Conservation (phyloP, 2,329 filamentous ascomycete species). For the Tolypocladium guangdongense region DNA sequence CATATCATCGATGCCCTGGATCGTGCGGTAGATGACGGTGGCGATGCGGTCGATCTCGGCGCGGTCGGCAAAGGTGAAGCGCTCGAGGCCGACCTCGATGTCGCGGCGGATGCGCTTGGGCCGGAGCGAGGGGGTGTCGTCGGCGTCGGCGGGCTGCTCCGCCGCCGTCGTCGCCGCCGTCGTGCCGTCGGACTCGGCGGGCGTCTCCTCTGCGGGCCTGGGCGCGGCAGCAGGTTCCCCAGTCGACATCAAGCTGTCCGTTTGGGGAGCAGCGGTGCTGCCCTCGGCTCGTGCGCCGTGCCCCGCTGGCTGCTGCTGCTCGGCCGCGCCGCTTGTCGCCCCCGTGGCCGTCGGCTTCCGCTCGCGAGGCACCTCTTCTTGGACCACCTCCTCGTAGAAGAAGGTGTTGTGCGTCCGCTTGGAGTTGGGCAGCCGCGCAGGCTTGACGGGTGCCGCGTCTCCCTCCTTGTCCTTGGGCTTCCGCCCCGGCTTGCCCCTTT, state of each 20-base stretch:
- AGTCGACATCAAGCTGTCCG: background rate
- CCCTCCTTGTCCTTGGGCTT: slow-evolving; percentile 45
- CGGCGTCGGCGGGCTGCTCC: background rate
- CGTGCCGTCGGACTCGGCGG: background rate
- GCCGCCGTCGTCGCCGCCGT: background rate
- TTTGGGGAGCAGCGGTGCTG: background rate
- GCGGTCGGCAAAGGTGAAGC: slow-evolving; percentile 59
- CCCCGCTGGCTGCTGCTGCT: too few species aligned
- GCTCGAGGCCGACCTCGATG: slow-evolving; percentile 67
- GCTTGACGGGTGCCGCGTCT: slow-evolving; percentile 41
- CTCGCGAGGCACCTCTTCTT: slow-evolving; percentile 38
- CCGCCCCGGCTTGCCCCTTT: slow-evolving; percentile 50
- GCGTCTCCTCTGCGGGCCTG: background rate
- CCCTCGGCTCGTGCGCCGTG: background rate
- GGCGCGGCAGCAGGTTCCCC: background rate
- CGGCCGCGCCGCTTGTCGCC: slow-evolving; percentile 1
- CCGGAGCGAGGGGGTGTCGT: slow-evolving; percentile 29
- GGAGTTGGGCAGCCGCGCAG: slow-evolving; percentile 56
- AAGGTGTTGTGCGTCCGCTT: slow-evolving; percentile 61
- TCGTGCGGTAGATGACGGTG: slow-evolving; percentile 69
- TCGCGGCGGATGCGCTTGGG: slow-evolving; percentile 52
- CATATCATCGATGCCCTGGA: slow-evolving; percentile 74
- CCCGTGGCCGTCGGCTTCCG: slow-evolving; percentile 13
- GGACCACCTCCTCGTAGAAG: slow-evolving; percentile 57
- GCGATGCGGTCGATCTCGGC: slow-evolving; percentile 74